These are phyloP conservation scores for Papiliotrema laurentii DNA, from an alignment of 1,284 basidiomycete genomes.

Conservation along the genomic window DNA sequence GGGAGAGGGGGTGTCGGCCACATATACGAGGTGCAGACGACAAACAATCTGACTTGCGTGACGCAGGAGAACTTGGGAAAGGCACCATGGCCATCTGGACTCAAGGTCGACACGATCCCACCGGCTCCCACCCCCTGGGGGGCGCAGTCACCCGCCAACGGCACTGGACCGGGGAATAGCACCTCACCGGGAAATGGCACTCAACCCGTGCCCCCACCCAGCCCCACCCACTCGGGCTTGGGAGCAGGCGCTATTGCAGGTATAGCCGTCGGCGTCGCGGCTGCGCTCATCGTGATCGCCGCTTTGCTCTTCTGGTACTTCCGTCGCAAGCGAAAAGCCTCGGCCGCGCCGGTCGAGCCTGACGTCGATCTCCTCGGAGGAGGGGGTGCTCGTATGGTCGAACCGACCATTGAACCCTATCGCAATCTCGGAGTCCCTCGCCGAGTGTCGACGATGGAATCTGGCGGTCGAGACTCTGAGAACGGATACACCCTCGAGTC, in stretches of 20 bases:
- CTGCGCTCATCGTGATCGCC: background rate
- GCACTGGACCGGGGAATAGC: background rate
- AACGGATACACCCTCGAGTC: background rate
- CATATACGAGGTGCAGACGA: constrained; percentile 3
- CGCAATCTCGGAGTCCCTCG: background rate
- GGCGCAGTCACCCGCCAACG: background rate
- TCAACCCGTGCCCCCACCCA: background rate
- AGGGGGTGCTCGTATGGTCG: background rate
- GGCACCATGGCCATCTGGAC: background rate
- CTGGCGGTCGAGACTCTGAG: background rate
- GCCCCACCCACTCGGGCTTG: background rate
- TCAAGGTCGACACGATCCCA: background rate
- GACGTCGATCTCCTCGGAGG: constrained; percentile 3
- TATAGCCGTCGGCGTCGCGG: constrained; percentile 1
- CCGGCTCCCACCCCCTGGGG: background rate
- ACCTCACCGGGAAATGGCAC: background rate
- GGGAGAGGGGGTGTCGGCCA: constrained; percentile 6
- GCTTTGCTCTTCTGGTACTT: constrained; percentile 1
- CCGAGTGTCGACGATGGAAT: background rate
- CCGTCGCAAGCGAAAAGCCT: background rate
- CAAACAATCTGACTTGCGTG: background rate
- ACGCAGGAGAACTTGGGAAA: background rate
- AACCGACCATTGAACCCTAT: constrained; percentile 3
- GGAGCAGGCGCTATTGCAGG: constrained; percentile 2
- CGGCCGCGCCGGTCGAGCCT: no score